Percentiles rank a stretch among this genome's conserved stretches.
These are phyloP conservation scores for Suhomyces kilbournensis DNA, from an alignment of 805 yeast species.

Conservation along the genomic window DNA sequence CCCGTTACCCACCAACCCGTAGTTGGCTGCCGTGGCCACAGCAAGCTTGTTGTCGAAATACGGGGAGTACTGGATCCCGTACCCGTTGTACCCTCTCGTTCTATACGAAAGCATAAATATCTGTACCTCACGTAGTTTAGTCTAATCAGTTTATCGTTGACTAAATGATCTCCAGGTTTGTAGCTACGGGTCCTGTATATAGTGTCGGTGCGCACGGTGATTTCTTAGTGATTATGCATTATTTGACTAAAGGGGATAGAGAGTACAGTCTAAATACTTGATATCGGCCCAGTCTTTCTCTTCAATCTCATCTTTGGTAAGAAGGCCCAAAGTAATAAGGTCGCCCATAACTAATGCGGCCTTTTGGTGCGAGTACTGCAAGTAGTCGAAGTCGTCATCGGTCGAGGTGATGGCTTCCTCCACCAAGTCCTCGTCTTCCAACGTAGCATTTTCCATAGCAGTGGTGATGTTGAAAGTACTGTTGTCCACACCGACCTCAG, in stretches of 20 bases:
- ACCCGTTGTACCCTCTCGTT: constrained; percentile 82
- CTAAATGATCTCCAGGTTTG: background rate
- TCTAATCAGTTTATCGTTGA: background rate
- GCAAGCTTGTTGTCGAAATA: constrained; percentile 87
- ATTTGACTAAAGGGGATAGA: constrained; percentile 13
- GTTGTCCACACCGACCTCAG: constrained; percentile 35
- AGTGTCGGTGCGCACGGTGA: background rate
- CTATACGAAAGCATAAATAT: constrained; percentile 62
- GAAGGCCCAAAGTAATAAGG: constrained; percentile 56
- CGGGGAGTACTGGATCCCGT: constrained; percentile 86
- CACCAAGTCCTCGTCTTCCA: constrained; percentile 20
- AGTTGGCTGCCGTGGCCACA: constrained; percentile 87
- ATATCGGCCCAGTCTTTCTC: constrained; percentile 23
- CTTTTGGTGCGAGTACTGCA: constrained; percentile 73
- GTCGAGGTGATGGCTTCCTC: constrained; percentile 36
- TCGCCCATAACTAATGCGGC: constrained; percentile 74
- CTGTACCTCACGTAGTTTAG: too few species aligned
- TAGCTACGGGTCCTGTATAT: background rate
- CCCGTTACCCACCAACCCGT: constrained; percentile 94
- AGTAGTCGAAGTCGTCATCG: constrained; percentile 73
- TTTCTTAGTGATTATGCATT: too few species aligned
- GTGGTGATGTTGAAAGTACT: constrained; percentile 39
- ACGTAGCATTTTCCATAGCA: constrained; percentile 48
- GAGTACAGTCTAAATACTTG: constrained; percentile 41
- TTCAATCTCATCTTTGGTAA: constrained; percentile 29